Evolutionary conservation across 352 stramenopile species (phyloP).

Genomic region (Discostella stelligera): DNA sequence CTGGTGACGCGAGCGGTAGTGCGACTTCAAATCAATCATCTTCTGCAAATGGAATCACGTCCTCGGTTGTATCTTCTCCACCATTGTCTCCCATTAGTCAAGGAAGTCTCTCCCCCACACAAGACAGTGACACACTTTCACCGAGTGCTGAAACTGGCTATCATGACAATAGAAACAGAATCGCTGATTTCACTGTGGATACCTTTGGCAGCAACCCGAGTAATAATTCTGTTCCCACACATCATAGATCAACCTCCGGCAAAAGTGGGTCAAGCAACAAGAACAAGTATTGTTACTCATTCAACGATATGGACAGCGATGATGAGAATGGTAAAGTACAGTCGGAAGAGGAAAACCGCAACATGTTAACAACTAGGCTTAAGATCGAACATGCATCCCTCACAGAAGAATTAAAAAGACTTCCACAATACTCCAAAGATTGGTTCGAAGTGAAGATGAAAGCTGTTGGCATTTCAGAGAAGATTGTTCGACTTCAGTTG

Average conservation of each 20-base stretch:
- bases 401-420: conserved; percentile 12
- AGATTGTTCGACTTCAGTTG: conserved; percentile 35
- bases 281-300: conserved; percentile 8
- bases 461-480: conserved; percentile 26
- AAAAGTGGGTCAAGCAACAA: conserved; percentile 6
- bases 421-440: conserved; percentile 40
- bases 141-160: background rate
- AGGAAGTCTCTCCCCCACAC: conserved; percentile 11
- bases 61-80: background rate
- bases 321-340: conserved; percentile 6
- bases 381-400: conserved; percentile 12
- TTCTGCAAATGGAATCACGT: background rate
- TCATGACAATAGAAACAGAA: background rate
- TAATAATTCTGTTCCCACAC: background rate
- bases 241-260: conserved; percentile 6
- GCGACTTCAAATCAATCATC: too few relatives aligned
- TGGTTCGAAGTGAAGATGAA: conserved; percentile 50
- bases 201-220: background rate
- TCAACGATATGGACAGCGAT: conserved; percentile 22
- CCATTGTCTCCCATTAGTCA: conserved; percentile 1
- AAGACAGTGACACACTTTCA: background rate
- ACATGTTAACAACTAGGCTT: conserved; percentile 2
- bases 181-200: background rate
- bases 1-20: background rate
- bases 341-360: background rate